Base-by-base conservation (phyloP, 2,329 filamentous ascomycete genomes). In the Beauveria rudraprayagi region DNA sequence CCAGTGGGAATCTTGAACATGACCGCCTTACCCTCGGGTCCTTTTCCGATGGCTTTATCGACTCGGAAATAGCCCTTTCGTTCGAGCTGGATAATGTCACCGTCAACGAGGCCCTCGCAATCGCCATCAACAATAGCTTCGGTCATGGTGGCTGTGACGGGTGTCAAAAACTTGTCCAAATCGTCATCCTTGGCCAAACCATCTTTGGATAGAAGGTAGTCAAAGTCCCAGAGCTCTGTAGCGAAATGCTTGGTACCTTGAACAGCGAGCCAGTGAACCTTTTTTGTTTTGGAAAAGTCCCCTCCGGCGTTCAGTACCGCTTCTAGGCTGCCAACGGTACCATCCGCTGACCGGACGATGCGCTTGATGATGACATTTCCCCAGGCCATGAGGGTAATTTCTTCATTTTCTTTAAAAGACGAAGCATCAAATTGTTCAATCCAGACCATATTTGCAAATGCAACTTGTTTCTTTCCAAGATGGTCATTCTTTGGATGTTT, bases 331-430 rank as follows among this genome's bases (percentile, higher is more conserved):
- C 85, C 86, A 67, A 95, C 84, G 47, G 81, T 75, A 6, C 61
- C 55, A 19, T 59, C 16, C 46, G 78, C 78, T 26, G 72, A 73
- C 17, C 74, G 72, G 52, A 81, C 78, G 66, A 88, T 84, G 65
- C 84, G 83, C 62, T 84, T 82, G 17, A 91, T 86, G 64, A 90
- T 82, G 8, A 87, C 89, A 69, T 92, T 92, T 67, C 91, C 91
- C 91, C 91, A 95, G 71, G 88, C 87, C 91, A 95, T 95, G 30
- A 95, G 80, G 0, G 91, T 96, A 69, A 96, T 91, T 73, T 95
- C 91, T 76, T 96, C 91, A 69, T 87, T 87, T 66, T 88, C 81
- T 67, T 84, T 87, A 75, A 95, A 92, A 26, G 81, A 82, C 71
- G 85, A 85, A 60, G 87, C 89, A 69, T 96, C 91, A 48, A 81